phyloP scores from a whole-genome alignment of 805 yeast species.

The Tetrapisispora namnaoensis region DNA sequence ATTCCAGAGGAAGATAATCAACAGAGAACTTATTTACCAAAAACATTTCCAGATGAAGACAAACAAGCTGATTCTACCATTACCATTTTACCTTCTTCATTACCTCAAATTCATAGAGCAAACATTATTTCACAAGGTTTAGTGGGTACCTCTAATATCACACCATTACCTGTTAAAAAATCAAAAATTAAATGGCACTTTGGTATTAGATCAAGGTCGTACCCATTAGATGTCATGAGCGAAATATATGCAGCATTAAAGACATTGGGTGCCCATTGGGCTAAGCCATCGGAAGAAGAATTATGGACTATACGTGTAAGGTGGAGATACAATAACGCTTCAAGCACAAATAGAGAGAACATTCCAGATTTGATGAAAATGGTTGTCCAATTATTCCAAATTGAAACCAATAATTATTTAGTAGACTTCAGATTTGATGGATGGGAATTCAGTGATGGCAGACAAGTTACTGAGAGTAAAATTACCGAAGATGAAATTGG shows the following conservation, averaged over 20 bases:
- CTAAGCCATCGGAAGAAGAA: constrained; percentile 87
- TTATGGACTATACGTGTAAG: constrained; percentile 93
- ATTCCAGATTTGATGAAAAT: constrained; percentile 83
- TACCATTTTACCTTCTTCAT: constrained; percentile 85
- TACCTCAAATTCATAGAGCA: constrained; percentile 91
- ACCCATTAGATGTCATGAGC: constrained; percentile 97
- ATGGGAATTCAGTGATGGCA: constrained; percentile 56
- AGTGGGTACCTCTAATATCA: constrained; percentile 36
- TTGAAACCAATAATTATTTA: constrained; percentile 90
- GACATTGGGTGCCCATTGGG: constrained; percentile 96
- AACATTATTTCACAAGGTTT: constrained; percentile 64
- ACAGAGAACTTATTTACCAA: constrained; percentile 29
- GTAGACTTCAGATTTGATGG: constrained; percentile 98
- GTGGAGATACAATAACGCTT: constrained; percentile 61
- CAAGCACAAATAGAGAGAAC: constrained; percentile 18
- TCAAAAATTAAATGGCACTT: constrained; percentile 97
- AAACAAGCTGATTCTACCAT: constrained; percentile 55
- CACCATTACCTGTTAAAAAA: constrained; percentile 61
- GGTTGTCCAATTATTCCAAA: constrained; percentile 92
- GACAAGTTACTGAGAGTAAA: constrained; percentile 22
- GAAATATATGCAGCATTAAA: constrained; percentile 92
- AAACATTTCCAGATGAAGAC: constrained; percentile 24
- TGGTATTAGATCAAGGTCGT: constrained; percentile 91
- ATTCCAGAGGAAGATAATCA: constrained; percentile 10
- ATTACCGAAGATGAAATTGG: constrained; percentile 58